A percentile compares a stretch with the other conserved stretches of the same genome.
phyloP scores from a whole-genome alignment of 441 rosid genomes.

The Biscutella laevigata region DNA sequence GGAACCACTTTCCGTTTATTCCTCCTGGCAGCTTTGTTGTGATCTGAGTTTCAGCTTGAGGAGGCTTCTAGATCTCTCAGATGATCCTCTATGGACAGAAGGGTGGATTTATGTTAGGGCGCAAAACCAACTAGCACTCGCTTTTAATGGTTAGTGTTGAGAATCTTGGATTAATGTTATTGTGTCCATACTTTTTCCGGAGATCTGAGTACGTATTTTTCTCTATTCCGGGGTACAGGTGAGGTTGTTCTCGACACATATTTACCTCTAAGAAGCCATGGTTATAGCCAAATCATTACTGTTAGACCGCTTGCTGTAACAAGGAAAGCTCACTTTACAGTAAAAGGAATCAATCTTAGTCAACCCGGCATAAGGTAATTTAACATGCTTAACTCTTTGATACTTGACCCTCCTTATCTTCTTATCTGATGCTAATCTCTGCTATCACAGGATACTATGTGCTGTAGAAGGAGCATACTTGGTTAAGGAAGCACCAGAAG shows the following conservation, averaged over 20 bases:
- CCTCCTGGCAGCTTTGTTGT: conserved; percentile 45
- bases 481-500: conserved; percentile 42
- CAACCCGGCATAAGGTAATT: conserved; percentile 59
- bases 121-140: conserved; percentile 76
- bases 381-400: not conserved
- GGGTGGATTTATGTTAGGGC: conserved; percentile 78
- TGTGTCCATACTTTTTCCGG: not conserved
- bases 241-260: conserved; percentile 64
- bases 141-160: conserved; percentile 52
- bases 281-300: conserved; percentile 47
- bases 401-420: not conserved
- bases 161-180: not conserved
- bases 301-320: conserved; percentile 74
- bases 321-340: conserved; percentile 48
- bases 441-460: conserved; percentile 65
- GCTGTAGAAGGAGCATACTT: conserved; percentile 79
- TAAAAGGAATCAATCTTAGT: conserved; percentile 68
- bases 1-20: not conserved
- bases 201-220: conserved; percentile 1
- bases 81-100: conserved; percentile 67
- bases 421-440: not conserved
- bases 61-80: conserved; percentile 67
- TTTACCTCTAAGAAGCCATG: conserved; percentile 49
- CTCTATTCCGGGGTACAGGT: conserved; percentile 38
- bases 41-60: conserved; percentile 67